phyloP scores from a whole-genome alignment of 306 rosid genomes.

The Boehmeria nivea region DNA sequence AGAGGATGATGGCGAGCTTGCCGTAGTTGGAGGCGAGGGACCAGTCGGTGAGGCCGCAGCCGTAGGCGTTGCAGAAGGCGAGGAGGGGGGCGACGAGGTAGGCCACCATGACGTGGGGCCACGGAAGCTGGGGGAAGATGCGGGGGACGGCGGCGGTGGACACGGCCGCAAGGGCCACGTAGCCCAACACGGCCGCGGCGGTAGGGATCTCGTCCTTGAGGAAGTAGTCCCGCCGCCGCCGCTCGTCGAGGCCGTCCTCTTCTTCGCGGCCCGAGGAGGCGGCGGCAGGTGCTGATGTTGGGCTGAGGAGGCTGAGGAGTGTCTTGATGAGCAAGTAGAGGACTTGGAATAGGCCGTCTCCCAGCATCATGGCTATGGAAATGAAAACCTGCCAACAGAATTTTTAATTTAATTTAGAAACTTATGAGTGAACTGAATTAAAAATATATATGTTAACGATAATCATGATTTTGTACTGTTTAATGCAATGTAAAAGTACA shows the following conservation, averaged over 20 bases:
- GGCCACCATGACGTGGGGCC: conserved; percentile 54
- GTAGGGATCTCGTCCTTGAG: conserved; percentile 54
- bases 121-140: conserved; percentile 55
- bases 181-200: conserved; percentile 45
- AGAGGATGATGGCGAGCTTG: conserved; percentile 58
- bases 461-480: too few relatives aligned
- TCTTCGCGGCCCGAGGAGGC: not conserved
- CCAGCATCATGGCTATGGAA: conserved; percentile 71
- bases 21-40: conserved; percentile 79
- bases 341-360: conserved; percentile 72
- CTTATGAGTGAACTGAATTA: too few relatives aligned
- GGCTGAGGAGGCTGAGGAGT: conserved; percentile 24
- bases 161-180: conserved; percentile 34
- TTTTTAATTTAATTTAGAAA: too few relatives aligned
- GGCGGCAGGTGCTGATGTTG: not conserved
- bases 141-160: conserved; percentile 40
- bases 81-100: conserved; percentile 53
- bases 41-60: conserved; percentile 75
- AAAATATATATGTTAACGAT: too few relatives aligned
- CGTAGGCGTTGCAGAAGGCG: conserved; percentile 78
- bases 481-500: too few relatives aligned
- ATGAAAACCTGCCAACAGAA: conserved; percentile 36
- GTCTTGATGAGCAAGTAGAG: conserved; percentile 41
- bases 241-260: conserved; percentile 23
- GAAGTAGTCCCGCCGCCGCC: conserved; percentile 36